Conservation (phyloP, 2,329 filamentous ascomycete genomes). For the Bipolaris gigantea region DNA sequence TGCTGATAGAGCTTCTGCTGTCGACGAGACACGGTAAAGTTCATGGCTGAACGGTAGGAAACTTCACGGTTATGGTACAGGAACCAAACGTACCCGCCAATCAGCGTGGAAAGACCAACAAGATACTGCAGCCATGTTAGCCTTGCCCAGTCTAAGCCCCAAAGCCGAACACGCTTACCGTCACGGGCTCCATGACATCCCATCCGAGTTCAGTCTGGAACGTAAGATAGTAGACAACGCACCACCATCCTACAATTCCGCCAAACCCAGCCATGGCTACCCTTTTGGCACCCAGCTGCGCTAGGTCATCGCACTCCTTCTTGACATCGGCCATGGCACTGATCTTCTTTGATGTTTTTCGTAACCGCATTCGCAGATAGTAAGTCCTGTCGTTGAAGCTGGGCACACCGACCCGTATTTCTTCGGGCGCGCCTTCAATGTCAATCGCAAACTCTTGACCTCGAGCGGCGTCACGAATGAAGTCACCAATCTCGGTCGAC, state of each 20-base stretch:
- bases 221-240: slow-evolving; percentile 69
- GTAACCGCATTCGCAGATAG: slow-evolving; percentile 76
- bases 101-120: slow-evolving; percentile 80
- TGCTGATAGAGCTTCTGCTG: slow-evolving; percentile 76
- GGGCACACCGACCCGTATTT: slow-evolving; percentile 79
- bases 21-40: slow-evolving; percentile 78
- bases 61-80: slow-evolving; percentile 89
- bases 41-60: slow-evolving; percentile 82
- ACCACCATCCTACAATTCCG: slow-evolving; percentile 77
- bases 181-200: slow-evolving; percentile 90
- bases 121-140: slow-evolving; percentile 59
- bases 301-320: slow-evolving; percentile 75
- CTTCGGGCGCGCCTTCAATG: slow-evolving; percentile 69
- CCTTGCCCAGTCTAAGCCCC: background rate
- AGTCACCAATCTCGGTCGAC: slow-evolving; percentile 89
- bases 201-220: slow-evolving; percentile 77
- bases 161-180: slow-evolving; percentile 45
- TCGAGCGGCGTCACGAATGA: slow-evolving; percentile 84
- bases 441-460: slow-evolving; percentile 82
- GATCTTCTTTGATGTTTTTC: slow-evolving; percentile 71
- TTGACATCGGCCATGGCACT: slow-evolving; percentile 73
- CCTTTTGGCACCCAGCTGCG: slow-evolving; percentile 74
- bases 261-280: slow-evolving; percentile 80
- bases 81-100: slow-evolving; percentile 92
- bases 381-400: slow-evolving; percentile 90